phyloP scores from a whole-genome alignment of 2,329 filamentous ascomycete species.

The Calonectria honghensis region DNA sequence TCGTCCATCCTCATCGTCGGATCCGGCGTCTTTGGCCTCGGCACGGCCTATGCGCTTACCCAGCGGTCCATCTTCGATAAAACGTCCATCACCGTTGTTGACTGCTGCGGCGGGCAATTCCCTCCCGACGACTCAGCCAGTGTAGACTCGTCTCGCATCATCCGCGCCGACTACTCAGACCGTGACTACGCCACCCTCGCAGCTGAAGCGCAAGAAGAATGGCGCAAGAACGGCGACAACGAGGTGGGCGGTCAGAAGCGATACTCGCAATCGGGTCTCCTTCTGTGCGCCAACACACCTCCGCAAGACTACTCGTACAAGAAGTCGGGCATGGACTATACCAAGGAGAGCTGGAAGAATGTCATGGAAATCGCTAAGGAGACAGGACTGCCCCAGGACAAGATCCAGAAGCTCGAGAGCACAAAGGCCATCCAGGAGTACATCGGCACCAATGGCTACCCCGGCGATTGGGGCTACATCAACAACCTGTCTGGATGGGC shows the following conservation, averaged over 20 bases:
- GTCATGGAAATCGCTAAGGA: conserved; percentile 69
- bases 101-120: conserved; percentile 74
- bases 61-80: conserved; percentile 73
- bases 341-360: conserved; percentile 76
- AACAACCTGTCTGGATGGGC: conserved; percentile 88
- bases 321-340: conserved; percentile 74
- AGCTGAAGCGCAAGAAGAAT: conserved; percentile 80
- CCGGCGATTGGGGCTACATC: conserved; percentile 81
- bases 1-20: conserved; percentile 80
- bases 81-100: conserved; percentile 75
- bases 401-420: conserved; percentile 67
- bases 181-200: conserved; percentile 85
- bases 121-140: conserved; percentile 76
- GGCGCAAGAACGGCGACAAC: conserved; percentile 75
- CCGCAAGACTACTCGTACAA: conserved; percentile 53
- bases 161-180: conserved; percentile 87
- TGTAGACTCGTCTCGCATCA: conserved; percentile 78
- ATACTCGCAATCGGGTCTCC: conserved; percentile 82
- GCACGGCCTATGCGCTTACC: conserved; percentile 80
- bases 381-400: conserved; percentile 60
- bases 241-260: conserved; percentile 78
- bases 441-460: conserved; percentile 69
- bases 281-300: conserved; percentile 75
- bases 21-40: conserved; percentile 78
- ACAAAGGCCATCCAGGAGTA: conserved; percentile 65